phyloP scores from a whole-genome alignment of 352 stramenopile genomes.

The Elongisporangium senticosum region DNA sequence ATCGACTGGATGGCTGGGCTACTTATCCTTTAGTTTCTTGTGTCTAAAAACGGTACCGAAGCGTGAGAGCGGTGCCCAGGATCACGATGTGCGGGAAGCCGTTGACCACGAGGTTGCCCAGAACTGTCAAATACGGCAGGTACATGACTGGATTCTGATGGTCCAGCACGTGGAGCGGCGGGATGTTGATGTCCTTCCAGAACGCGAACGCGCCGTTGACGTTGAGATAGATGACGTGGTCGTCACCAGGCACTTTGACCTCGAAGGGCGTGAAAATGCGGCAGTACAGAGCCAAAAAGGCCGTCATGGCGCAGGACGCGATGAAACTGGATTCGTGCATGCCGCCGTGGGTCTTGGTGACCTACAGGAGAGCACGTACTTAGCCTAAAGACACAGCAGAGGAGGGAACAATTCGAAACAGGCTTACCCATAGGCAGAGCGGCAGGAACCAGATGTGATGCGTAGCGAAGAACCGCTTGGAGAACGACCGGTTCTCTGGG shows the following conservation, averaged over 20 bases:
- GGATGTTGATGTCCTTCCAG: conserved; percentile 76
- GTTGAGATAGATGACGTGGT: conserved; percentile 78
- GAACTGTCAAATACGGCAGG: conserved; percentile 58
- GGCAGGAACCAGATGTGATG: conserved; percentile 83
- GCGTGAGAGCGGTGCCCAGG: conserved; percentile 44
- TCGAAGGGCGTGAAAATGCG: conserved; percentile 62
- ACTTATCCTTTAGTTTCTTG: too few species aligned
- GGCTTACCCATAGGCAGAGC: conserved; percentile 66
- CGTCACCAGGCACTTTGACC: conserved; percentile 45
- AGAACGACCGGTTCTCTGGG: conserved; percentile 72
- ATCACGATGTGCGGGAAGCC: conserved; percentile 65
- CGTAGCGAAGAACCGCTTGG: conserved; percentile 77
- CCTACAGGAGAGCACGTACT: conserved; percentile 16
- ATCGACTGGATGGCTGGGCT: too few species aligned
- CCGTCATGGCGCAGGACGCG: conserved; percentile 47
- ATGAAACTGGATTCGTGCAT: conserved; percentile 73
- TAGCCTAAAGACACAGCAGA: not conserved
- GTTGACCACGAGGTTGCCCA: conserved; percentile 66
- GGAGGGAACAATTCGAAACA: too few species aligned
- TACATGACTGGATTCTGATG: conserved; percentile 62
- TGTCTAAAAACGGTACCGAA: conserved; percentile 8
- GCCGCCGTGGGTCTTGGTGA: conserved; percentile 56
- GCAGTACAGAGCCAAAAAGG: conserved; percentile 53
- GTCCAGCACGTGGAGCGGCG: conserved; percentile 69
- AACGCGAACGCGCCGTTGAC: conserved; percentile 81